Evolutionary conservation across 2,329 filamentous ascomycete species (phyloP).

Genomic region (Colletotrichum musae): DNA sequence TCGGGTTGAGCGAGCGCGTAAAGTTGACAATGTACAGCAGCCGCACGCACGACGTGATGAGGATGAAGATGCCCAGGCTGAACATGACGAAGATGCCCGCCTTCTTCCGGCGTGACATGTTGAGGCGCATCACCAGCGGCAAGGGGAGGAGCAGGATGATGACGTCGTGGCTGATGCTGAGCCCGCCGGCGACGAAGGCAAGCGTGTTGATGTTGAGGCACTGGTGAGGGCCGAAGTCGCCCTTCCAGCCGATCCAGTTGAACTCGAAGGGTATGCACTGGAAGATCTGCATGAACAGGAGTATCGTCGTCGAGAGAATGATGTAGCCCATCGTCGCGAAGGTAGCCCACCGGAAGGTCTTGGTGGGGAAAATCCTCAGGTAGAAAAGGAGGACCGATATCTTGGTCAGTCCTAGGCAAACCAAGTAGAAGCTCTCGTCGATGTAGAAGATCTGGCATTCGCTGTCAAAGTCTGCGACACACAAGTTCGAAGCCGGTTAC

Average conservation of each 20-base stretch:
- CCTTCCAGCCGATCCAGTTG: conserved; percentile 53
- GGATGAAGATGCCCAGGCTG: conserved; percentile 54
- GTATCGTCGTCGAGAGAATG: conserved; percentile 44
- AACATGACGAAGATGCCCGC: conserved; percentile 53
- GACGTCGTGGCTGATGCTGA: conserved; percentile 54
- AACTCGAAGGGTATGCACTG: conserved; percentile 52
- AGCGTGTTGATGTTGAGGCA: conserved; percentile 53
- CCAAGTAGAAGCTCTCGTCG: conserved; percentile 51
- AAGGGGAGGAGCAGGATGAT: conserved; percentile 53
- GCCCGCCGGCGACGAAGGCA: conserved; percentile 47
- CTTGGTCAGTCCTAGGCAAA: conserved; percentile 49
- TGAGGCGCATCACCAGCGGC: conserved; percentile 50
- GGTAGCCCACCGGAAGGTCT: conserved; percentile 46
- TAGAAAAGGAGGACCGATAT: conserved; percentile 52
- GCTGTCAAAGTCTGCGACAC: neutral
- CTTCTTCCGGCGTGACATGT: conserved; percentile 46
- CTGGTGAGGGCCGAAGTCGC: conserved; percentile 42
- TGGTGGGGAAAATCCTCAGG: conserved; percentile 50
- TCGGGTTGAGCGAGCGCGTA: conserved; percentile 53
- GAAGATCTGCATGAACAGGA: conserved; percentile 53
- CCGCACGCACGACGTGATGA: conserved; percentile 53
- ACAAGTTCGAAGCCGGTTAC: too few relatives aligned
- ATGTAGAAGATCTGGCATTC: conserved; percentile 48
- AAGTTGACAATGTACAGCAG: conserved; percentile 53
- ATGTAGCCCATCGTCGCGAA: conserved; percentile 47